Evolutionary conservation across 495 filamentous ascomycete genomes (phyloP).

Genomic region (Lichina pygmaea): DNA sequence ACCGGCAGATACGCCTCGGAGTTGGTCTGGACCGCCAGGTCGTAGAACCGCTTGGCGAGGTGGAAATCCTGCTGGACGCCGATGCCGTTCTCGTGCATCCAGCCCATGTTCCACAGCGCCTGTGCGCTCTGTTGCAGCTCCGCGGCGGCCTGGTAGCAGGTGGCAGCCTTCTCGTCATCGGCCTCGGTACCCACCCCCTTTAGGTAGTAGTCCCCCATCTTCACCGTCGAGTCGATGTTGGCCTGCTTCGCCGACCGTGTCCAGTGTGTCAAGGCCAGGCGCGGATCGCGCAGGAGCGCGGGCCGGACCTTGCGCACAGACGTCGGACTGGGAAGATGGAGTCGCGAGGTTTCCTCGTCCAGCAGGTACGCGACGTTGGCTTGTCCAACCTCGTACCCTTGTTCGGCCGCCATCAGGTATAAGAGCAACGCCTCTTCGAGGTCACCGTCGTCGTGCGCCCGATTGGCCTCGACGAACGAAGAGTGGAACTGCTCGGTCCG

Average conservation of each 20-base stretch:
- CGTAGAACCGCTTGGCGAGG: slow-evolving; percentile 88
- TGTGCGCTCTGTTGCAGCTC: slow-evolving; percentile 80
- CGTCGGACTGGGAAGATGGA: slow-evolving; percentile 15
- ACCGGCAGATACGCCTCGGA: slow-evolving; percentile 88
- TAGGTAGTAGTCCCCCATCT: slow-evolving; percentile 96
- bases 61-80: slow-evolving; percentile 91
- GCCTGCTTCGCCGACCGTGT: slow-evolving; percentile 80
- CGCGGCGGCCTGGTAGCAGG: slow-evolving; percentile 76
- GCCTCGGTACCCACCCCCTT: slow-evolving; percentile 42
- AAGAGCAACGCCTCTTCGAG: slow-evolving; percentile 59
- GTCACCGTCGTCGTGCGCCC: slow-evolving; percentile 62
- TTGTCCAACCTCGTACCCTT: slow-evolving; percentile 82
- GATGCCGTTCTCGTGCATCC: slow-evolving; percentile 98
- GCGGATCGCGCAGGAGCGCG: slow-evolving; percentile 35
- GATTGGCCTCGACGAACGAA: slow-evolving; percentile 64
- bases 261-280: slow-evolving; percentile 79
- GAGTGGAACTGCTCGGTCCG: slow-evolving; percentile 65
- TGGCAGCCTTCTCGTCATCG: slow-evolving; percentile 69
- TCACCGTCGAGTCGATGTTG: slow-evolving; percentile 83
- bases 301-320: not conserved
- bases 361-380: slow-evolving; percentile 84
- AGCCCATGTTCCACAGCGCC: slow-evolving; percentile 89
- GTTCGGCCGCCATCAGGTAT: slow-evolving; percentile 82
- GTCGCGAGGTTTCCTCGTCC: slow-evolving; percentile 46
- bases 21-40: slow-evolving; percentile 73